phyloP scores from a whole-genome alignment of 352 stramenopile genomes.

The Blastocystis sp. region DNA sequence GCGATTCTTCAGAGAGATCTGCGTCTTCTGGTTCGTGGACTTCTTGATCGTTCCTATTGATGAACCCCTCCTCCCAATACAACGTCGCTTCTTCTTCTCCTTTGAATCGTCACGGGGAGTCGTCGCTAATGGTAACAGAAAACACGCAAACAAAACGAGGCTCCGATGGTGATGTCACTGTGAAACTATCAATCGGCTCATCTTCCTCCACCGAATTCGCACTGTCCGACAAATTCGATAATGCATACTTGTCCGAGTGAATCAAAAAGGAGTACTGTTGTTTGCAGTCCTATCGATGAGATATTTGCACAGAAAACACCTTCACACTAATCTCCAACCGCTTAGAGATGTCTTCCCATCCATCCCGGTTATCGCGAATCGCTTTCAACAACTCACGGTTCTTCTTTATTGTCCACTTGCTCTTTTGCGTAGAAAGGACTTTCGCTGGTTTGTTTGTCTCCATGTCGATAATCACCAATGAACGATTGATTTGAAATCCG shows the following conservation, averaged over 20 bases:
- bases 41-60: background rate
- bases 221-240: background rate
- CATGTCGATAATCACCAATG: background rate
- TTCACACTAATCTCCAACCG: background rate
- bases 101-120: background rate
- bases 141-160: background rate
- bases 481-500: background rate
- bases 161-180: too few relatives aligned
- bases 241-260: constrained; percentile 16
- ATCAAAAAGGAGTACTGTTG: constrained; percentile 22
- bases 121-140: background rate
- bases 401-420: constrained; percentile 15
- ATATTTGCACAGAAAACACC: background rate
- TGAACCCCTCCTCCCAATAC: background rate
- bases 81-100: constrained; percentile 26
- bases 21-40: background rate
- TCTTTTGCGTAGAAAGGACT: too few relatives aligned
- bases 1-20: background rate
- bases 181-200: background rate
- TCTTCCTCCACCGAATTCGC: background rate
- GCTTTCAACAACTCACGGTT: constrained; percentile 9
- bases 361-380: background rate
- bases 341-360: background rate
- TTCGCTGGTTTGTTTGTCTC: background rate
- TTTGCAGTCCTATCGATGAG: constrained; percentile 7